Evolutionary conservation across 2,329 filamentous ascomycete genomes (phyloP), one percentile per base, ranked within the genome.

Genomic region (Talaromyces rugulosus): DNA sequence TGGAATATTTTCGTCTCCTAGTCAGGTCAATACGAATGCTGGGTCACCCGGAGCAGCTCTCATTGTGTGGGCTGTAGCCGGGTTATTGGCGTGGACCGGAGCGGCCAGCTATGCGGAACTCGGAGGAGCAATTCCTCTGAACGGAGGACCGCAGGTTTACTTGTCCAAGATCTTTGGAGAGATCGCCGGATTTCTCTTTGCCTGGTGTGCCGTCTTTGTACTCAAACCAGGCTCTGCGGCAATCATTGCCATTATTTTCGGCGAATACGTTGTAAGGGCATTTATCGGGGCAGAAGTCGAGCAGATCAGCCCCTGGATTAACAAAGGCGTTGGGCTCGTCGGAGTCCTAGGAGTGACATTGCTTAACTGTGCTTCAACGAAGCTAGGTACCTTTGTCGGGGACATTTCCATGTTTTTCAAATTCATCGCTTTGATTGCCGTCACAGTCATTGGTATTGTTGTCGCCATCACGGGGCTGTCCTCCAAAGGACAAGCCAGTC

Each of bases 381-480:
- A 89, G 69, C 80, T 97, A 47, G 93, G 92, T 50, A 96, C 92
- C 3, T 83, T 91, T 56, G 86, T 95, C 72, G 93, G 96, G 61
- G 93, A 99, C 74, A 77, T 92, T 70, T 92, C 99, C 77, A 96
- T 99, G 92, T 92, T 99, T 72, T 83, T 98, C 76, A 99, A 99
- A 76, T 97, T 99, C 73, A 81, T 96, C 65, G 94, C 92, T 18
- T 80, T 99, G 65, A 74, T 97, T 18, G 92, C 88, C 47, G 90
- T 99, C 61, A 94, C 94, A 0, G 81, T 97, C 2, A 91, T 88
- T 7, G 95, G 95, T 47, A 87, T 98, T 62, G 87, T 98, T 11
- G 95, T 98, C 16, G 95, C 95, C 0, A 79, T 86, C 5, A 98
- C 94, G 0, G 94, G 94, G 0, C 86, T 90, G 67, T 92, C 92